These are phyloP conservation scores for Magnolia officinalis DNA, from an alignment of 164 flowering plant species.

Conservation along the genomic window DNA sequence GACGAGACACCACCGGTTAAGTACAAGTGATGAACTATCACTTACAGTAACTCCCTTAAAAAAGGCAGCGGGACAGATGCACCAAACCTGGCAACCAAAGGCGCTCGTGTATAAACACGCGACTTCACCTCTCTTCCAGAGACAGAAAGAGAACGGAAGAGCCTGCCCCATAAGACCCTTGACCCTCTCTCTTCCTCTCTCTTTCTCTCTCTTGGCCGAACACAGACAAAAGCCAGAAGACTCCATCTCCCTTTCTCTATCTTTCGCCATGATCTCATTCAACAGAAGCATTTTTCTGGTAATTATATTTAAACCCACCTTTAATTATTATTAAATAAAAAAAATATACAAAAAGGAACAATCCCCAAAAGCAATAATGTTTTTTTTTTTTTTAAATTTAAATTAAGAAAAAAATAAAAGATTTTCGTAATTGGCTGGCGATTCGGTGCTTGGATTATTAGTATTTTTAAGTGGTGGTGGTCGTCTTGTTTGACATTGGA, in stretches of 20 bases:
- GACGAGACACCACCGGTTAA: no score
- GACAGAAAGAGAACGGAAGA: neutral
- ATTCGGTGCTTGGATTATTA: neutral
- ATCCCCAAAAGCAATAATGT: no score
- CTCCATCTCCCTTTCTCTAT: neutral
- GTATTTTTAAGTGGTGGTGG: neutral
- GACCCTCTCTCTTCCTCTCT: neutral
- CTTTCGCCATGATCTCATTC: slow-evolving; percentile 39
- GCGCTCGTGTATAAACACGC: neutral
- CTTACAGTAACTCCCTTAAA: neutral
- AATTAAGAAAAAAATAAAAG: neutral
- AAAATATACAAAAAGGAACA: no score
- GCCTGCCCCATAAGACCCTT: neutral
- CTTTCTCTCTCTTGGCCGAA: neutral
- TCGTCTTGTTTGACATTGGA: slow-evolving; percentile 3
- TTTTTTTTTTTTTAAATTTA: neutral
- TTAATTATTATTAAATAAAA: no score
- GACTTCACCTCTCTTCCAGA: neutral
- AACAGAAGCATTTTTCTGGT: slow-evolving; percentile 38
- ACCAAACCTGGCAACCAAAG: neutral
- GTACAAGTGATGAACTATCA: no score
- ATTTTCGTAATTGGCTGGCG: neutral
- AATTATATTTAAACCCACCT: slow-evolving; percentile 5
- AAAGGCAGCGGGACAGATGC: neutral
- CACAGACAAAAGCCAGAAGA: neutral